Evolutionary conservation across 495 filamentous ascomycete genomes (phyloP).

Genomic region (Podospora pseudoanserina): DNA sequence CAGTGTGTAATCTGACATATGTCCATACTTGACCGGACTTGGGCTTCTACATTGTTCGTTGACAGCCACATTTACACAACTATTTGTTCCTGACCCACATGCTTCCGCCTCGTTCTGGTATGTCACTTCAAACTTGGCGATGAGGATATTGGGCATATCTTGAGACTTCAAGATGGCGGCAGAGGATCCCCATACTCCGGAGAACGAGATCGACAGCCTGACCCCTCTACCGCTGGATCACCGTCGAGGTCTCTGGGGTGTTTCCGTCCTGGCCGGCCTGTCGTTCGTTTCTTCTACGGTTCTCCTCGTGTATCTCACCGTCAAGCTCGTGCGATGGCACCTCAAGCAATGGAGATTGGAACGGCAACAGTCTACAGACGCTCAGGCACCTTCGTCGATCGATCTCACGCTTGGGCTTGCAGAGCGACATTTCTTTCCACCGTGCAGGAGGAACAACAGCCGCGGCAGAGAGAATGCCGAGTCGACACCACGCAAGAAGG

Average conservation of each 20-base stretch:
- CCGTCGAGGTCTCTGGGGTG: constrained; percentile 45
- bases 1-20: neutral
- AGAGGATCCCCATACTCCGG: neutral
- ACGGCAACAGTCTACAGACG: neutral
- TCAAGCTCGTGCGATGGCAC: constrained; percentile 52
- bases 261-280: constrained; percentile 50
- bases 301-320: constrained; percentile 52
- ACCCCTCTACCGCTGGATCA: constrained; percentile 45
- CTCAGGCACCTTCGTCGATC: constrained; percentile 2
- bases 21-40: neutral
- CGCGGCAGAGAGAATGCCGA: neutral
- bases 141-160: neutral
- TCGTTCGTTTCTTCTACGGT: constrained; percentile 50
- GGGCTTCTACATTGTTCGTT: neutral
- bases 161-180: neutral
- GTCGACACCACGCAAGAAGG: constrained; percentile 11
- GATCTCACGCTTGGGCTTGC: constrained; percentile 26
- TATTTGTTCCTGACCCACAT: neutral
- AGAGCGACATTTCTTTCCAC: constrained; percentile 18
- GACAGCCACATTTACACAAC: neutral
- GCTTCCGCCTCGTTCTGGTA: neutral
- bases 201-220: constrained; percentile 20
- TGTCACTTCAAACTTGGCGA: neutral
- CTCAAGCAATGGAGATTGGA: constrained; percentile 18
- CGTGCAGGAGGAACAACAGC: neutral